Evolutionary conservation across 768 basidiomycete species (phyloP), one percentile per base, ranked within the genome.

Genomic region (Chalciporus pseudorubinellus): DNA sequence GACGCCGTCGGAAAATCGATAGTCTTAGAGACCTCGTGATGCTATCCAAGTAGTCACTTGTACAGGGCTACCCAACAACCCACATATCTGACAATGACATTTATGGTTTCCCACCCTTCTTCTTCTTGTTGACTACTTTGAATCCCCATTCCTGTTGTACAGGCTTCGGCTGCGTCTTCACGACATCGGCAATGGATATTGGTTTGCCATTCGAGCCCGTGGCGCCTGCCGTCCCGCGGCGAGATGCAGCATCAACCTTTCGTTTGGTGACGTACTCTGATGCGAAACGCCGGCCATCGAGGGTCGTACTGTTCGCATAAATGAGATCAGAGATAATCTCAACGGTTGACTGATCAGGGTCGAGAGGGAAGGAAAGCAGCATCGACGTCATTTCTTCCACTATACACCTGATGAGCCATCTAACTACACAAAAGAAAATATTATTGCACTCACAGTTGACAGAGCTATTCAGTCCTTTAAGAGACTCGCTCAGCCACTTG

Each of bases 371-470:
- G 1, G 89, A 85, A 21, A 99, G 80, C 20, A 99, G 75, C 92
- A 98, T 95, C 41, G 89, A 86, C 63, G 92, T 85, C 65, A 98
- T 94, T 59, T 98, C 97, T 67, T 98, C 97, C 47, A 95, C 95
- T 97, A 41, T 13, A 31, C 1, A 61, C 4, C 22, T 26, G 18
- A 7, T 18, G 26, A 24, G 34, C 29, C 36, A 8, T 24, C 29
- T 20, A 20, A 49, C 4, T 7, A 9, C 41, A 50, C n/a, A 28
- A 47, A 39, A 11, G 12, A 31, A 31, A 31, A 11, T 44, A 16
- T n/a, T n/a, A 31, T 40, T 46, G 22, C 40, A 66, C 78, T 59
- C 59, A 85, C 84, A 64, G 56, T 82, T 82, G 40, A 84, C 81
- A 3, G 72, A 70, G 62, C 70, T 70, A 68, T 82, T 78, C 52